These are phyloP conservation scores for Candida silvicultrix DNA, from an alignment of 805 yeast genomes.

Conservation along the genomic window DNA sequence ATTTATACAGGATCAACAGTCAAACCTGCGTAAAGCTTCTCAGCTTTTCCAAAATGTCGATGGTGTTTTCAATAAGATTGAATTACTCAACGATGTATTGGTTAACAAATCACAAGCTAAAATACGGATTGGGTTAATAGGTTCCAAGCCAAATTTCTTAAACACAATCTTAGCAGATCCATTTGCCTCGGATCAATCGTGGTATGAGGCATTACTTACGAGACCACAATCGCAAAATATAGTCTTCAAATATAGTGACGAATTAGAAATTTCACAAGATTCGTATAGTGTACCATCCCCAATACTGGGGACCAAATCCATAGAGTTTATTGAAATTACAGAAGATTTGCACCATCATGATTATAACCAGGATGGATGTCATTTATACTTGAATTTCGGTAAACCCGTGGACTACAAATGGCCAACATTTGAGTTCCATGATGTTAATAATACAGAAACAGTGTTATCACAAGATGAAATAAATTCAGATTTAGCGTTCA, in stretches of 20 bases:
- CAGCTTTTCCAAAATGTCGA: conserved; percentile 17
- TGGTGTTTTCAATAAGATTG: conserved; percentile 21
- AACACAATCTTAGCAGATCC: conserved; percentile 27
- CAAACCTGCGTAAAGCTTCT: conserved; percentile 10
- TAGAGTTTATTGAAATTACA: conserved; percentile 23
- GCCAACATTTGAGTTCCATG: conserved; percentile 16
- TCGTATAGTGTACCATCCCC: conserved; percentile 25
- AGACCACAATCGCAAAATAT: conserved; percentile 7
- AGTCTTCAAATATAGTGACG: conserved; percentile 17
- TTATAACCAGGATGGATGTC: conserved; percentile 22
- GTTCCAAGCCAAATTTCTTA: conserved; percentile 17
- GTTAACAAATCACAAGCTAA: conserved; percentile 10
- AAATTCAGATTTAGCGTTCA: conserved; percentile 18
- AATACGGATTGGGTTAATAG: conserved; percentile 25
- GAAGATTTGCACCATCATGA: not conserved
- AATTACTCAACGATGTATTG: conserved; percentile 6
- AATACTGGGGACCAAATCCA: conserved; percentile 1
- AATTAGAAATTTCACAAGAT: conserved; percentile 13
- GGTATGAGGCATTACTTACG: conserved; percentile 18
- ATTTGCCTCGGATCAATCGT: conserved; percentile 24
- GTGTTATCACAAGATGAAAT: conserved; percentile 14
- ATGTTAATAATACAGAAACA: conserved; percentile 3
- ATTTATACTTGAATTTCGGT: conserved; percentile 20
- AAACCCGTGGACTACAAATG: conserved; percentile 6
- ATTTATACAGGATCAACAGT: conserved; percentile 7